A percentile compares a stretch with the other conserved stretches of the same genome.
phyloP scores from a whole-genome alignment of 2,329 filamentous ascomycete species.

The Neofusicoccum laricinum region DNA sequence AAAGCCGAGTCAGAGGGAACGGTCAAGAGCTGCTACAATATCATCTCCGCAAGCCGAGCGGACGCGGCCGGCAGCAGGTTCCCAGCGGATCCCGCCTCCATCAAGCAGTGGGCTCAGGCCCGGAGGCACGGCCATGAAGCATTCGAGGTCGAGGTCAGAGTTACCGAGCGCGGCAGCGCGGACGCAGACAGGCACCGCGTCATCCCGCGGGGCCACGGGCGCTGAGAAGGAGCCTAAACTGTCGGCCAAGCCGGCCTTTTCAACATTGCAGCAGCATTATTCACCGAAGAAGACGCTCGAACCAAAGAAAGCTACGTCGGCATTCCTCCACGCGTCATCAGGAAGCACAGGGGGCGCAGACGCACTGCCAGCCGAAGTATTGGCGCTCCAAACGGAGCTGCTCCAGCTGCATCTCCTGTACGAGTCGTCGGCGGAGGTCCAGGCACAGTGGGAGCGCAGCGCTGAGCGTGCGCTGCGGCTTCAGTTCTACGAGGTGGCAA shows the following conservation, averaged over 20 bases:
- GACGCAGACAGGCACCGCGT: neutral
- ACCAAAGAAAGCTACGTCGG: conserved; percentile 26
- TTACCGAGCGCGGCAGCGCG: neutral
- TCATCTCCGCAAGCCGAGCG: neutral
- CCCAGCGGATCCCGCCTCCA: neutral
- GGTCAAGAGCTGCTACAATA: conserved; percentile 9
- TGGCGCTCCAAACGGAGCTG: conserved; percentile 35
- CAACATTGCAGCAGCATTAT: conserved; percentile 39
- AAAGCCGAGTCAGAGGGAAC: neutral
- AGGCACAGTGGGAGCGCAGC: conserved; percentile 31
- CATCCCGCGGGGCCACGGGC: neutral
- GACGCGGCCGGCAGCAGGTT: neutral
- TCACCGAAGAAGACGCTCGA: conserved; percentile 34
- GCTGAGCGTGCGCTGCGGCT: conserved; percentile 29
- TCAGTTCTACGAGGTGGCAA: conserved; percentile 38
- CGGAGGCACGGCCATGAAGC: neutral
- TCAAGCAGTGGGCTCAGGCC: neutral
- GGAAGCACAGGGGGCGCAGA: conserved; percentile 11
- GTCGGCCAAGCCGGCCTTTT: conserved; percentile 26
- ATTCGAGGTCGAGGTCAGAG: conserved; percentile 13
- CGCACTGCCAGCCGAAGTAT: conserved; percentile 28
- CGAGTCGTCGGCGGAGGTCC: conserved; percentile 23
- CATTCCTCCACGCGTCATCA: conserved; percentile 32
- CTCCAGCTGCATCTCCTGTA: conserved; percentile 39
- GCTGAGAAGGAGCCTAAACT: conserved; percentile 15